A percentile compares a stretch with the other conserved stretches of the same genome.
Conservation (phyloP, 345 rosid species). For the Eucalyptus rudis region DNA sequence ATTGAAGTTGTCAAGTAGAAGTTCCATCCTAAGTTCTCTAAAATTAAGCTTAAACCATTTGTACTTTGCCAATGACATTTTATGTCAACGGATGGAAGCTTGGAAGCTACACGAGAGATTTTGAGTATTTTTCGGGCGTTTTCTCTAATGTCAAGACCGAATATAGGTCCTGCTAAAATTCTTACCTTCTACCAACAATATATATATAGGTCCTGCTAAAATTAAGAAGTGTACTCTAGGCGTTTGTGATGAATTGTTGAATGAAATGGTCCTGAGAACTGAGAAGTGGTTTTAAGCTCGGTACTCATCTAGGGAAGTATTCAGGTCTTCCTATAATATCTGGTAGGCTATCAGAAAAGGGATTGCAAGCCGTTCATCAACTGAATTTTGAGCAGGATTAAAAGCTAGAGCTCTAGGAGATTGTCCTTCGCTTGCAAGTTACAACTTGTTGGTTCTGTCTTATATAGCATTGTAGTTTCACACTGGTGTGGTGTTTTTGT, state of each 20-base stretch:
- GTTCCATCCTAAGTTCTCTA: rapidly evolving
- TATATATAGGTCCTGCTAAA: not conserved
- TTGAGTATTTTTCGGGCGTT: not conserved
- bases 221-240: not conserved
- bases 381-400: not conserved
- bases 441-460: not conserved
- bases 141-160: not conserved
- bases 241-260: not conserved
- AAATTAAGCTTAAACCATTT: not conserved
- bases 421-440: not conserved
- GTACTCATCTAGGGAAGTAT: not conserved
- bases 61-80: rapidly evolving
- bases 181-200: too few species aligned
- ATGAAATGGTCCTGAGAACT: rapidly evolving
- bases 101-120: rapidly evolving
- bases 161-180: too few species aligned
- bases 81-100: not conserved
- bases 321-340: not conserved
- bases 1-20: not conserved
- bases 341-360: rapidly evolving
- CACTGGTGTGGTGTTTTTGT: rapidly evolving
- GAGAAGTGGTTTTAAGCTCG: not conserved
- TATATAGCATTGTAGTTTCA: not conserved
- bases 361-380: not conserved
- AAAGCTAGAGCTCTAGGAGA: not conserved